A percentile compares a stretch with the other conserved stretches of the same genome.
Conservation (phyloP, 768 basidiomycete species). For the Infundibulicybe gibba region DNA sequence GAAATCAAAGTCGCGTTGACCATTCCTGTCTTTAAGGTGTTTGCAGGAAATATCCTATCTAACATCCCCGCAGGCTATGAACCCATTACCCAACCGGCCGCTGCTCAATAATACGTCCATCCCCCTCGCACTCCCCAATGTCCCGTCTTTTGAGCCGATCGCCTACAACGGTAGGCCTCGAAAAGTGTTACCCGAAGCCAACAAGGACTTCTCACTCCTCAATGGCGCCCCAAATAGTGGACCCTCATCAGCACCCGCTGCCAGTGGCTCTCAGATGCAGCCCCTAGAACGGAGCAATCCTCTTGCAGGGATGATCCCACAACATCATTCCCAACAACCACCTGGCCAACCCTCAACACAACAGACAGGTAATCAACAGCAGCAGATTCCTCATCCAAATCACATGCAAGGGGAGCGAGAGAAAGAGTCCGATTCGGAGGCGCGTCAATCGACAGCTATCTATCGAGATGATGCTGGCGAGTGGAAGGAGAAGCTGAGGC, state of each 20-base stretch:
- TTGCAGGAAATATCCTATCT: conserved; percentile 97
- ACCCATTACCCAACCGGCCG: conserved; percentile 89
- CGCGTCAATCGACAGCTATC: conserved; percentile 68
- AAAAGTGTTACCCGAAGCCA: conserved; percentile 73
- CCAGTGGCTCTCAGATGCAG: conserved; percentile 35
- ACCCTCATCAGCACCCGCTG: conserved; percentile 44
- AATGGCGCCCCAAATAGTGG: conserved; percentile 61
- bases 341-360: conserved; percentile 12
- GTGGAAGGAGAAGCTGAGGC: conserved; percentile 79
- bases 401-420: conserved; percentile 33
- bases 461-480: conserved; percentile 83
- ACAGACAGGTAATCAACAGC: conserved; percentile 29
- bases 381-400: conserved; percentile 17
- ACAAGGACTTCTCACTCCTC: conserved; percentile 65
- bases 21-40: conserved; percentile 50
- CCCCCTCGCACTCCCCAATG: conserved; percentile 64
- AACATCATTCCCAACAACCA: conserved; percentile 25
- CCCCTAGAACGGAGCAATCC: conserved; percentile 51
- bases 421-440: conserved; percentile 44
- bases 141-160: conserved; percentile 71
- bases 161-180: conserved; percentile 77
- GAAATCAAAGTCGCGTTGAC: conserved; percentile 8
- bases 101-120: conserved; percentile 64
- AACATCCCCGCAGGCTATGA: conserved; percentile 96
- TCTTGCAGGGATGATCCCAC: conserved; percentile 37